Base-by-base conservation (phyloP, 2,329 filamentous ascomycete genomes). In the Aureobasidium sp. region DNA sequence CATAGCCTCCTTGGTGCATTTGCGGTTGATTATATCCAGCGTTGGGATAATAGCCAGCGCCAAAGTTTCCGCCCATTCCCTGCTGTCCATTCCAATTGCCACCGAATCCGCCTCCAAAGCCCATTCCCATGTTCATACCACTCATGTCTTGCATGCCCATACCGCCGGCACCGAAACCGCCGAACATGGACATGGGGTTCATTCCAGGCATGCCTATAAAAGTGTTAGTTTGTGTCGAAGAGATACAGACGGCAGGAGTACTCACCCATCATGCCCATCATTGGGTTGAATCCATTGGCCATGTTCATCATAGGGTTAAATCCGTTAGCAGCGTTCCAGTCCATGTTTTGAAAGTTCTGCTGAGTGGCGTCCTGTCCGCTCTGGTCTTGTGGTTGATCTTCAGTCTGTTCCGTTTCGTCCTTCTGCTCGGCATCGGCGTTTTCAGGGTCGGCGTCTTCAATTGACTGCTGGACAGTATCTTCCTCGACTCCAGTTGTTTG, bases 261-360 rank as follows among this genome's bases (percentile, higher is more conserved):
- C 89, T 73, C 84, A 97, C 92, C 89, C 89, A 97, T 96, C 85
- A 93, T 91, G 97, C 92, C 89, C 89, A 97, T 96, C 85, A 93
- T 91, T 59, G 88, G 88, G 83, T 75, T 88, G 82, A 88, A 91
- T 83, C 75, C 85, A 79, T 62, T 53, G 85, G 84, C 74, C 76
- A 71, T 75, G 73, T 90, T 87, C 85, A 92, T 90, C 80, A 83
- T 82, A 25, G 88, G 85, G 71, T 85, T 88, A 75, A 89, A 86
- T 69, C 88, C 86, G 63, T 82, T 83, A 65, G 74, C 77, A 63
- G 55, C 51, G 36, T 61, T 64, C 62, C 62, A 88, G 70, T 81
- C 82, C 81, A 87, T 84, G 66, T 79, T 80, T 29, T 81, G 72
- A 67, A 86, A 86, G 65, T 75, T 76, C 64, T 79, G 69, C 60